Conservation (phyloP, 2,329 filamentous ascomycete species). For the Aspergillus glaucus region DNA sequence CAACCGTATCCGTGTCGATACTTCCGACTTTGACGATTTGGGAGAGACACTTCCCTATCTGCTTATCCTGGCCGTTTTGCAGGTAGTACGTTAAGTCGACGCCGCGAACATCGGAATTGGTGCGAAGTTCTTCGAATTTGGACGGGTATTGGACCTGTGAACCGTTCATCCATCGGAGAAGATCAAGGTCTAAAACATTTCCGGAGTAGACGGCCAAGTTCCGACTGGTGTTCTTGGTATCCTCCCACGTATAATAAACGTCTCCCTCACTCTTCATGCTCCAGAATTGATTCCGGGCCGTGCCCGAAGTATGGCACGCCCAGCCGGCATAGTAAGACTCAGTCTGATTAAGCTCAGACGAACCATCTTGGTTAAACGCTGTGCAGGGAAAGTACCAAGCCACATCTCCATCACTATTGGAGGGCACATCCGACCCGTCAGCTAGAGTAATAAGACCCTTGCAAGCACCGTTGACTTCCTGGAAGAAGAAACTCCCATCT, state of each 20-base stretch:
- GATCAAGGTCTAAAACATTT: constrained; percentile 81
- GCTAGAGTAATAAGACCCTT: constrained; percentile 78
- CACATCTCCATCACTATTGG: constrained; percentile 64
- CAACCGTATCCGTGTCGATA: constrained; percentile 91
- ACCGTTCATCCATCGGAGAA: constrained; percentile 84
- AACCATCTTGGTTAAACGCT: constrained; percentile 89
- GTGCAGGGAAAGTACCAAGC: constrained; percentile 97
- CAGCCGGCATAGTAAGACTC: constrained; percentile 75
- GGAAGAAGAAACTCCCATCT: constrained; percentile 95
- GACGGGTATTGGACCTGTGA: constrained; percentile 68
- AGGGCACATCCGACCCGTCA: constrained; percentile 68
- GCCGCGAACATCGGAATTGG: constrained; percentile 66
- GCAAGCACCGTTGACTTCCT: constrained; percentile 96
- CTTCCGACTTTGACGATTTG: constrained; percentile 95
- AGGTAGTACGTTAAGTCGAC: constrained; percentile 86
- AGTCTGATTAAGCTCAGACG: constrained; percentile 66
- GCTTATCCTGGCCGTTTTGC: constrained; percentile 71
- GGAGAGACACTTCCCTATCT: constrained; percentile 76
- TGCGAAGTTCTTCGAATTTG: constrained; percentile 72
- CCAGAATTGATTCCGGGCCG: constrained; percentile 70
- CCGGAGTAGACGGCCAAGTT: constrained; percentile 94
- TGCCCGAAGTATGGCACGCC: constrained; percentile 72
- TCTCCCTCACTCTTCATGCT: constrained; percentile 65
- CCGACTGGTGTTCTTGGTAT: constrained; percentile 79
- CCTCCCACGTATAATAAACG: constrained; percentile 94